Percentiles rank a stretch among this genome's conserved stretches.
Conservation (phyloP, 352 stramenopile genomes). For the Phytophthora megakarya region DNA sequence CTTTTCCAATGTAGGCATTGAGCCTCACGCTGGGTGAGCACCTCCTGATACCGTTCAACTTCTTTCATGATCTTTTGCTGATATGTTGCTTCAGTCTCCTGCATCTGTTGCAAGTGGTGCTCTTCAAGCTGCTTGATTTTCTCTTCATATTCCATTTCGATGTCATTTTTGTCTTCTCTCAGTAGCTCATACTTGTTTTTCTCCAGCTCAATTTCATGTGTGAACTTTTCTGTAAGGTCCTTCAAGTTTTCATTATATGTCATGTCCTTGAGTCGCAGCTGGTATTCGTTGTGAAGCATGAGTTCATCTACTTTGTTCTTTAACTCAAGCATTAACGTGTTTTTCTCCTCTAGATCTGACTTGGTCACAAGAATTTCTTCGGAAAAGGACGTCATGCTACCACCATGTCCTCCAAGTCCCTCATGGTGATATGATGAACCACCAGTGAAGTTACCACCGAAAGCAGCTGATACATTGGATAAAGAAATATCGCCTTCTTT, state of each 20-base stretch:
- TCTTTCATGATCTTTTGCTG: slow-evolving; percentile 94
- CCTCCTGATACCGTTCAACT: slow-evolving; percentile 91
- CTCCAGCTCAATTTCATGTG: slow-evolving; percentile 92
- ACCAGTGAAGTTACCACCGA: slow-evolving; percentile 18
- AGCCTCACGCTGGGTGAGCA: slow-evolving; percentile 84
- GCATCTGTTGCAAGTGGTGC: slow-evolving; percentile 89
- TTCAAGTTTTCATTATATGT: slow-evolving; percentile 95
- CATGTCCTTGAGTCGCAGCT: slow-evolving; percentile 95
- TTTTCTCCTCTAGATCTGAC: slow-evolving; percentile 93
- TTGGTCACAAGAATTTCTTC: slow-evolving; percentile 90
- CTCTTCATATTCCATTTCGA: slow-evolving; percentile 93
- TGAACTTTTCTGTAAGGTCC: slow-evolving; percentile 93
- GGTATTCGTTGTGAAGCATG: slow-evolving; percentile 95
- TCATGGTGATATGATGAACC: slow-evolving; percentile 24
- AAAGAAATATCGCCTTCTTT: slow-evolving; percentile 23
- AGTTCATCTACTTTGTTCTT: slow-evolving; percentile 95
- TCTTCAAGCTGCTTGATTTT: slow-evolving; percentile 93
- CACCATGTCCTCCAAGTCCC: slow-evolving; percentile 20
- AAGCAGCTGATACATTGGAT: slow-evolving; percentile 15
- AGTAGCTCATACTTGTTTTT: slow-evolving; percentile 92
- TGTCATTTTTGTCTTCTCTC: slow-evolving; percentile 91
- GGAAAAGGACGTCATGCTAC: slow-evolving; percentile 45
- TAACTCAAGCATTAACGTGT: slow-evolving; percentile 90
- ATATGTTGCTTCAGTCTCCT: slow-evolving; percentile 90
- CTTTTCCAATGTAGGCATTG: slow-evolving; percentile 77